Base-by-base conservation (phyloP, 495 filamentous ascomycete genomes). In the Lepraria neglecta region DNA sequence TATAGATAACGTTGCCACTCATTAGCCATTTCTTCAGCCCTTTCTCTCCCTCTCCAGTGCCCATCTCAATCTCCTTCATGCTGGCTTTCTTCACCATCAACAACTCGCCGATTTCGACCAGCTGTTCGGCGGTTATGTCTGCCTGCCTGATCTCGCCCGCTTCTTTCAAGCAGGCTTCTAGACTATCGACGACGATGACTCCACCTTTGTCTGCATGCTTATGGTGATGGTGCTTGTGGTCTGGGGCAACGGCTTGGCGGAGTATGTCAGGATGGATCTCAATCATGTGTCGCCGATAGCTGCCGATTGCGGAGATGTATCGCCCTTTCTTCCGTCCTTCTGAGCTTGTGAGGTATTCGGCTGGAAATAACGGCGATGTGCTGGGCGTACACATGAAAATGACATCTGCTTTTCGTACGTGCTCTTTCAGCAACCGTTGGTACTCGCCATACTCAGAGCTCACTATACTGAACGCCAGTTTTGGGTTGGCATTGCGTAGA, bases 71-170 rank as follows among this genome's bases (percentile, higher is more conserved):
- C 30, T 72, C 72, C n/a, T 69, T 57, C 45, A 70, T 72, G 4
- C 70, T 70, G 48, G 74, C 76, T 58, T 76, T 71, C 67, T 82
- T 82, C 59, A 90, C 74, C 84, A 92, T 90, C 55, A 92, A 76
- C 52, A 96, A 71, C 69, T 95, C 90, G 4, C 92, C 91, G 7
- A 91, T 75, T 78, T 98, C 92, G 7, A 95, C 87, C 21, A 96
- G 76, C 67, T 95, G 85, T 31, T 82, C 78, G 0, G 86, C 79
- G 46, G 75, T 73, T 33, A 97, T 72, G 0, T 82, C 88, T 0
- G 89, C 89, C 66, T 90, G 83, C 31, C 92, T 87, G 57, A 98
- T 75, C 76, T 98, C 94, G 6, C 94, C 94, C 0, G 92, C 88
- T 68, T 97, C 91, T 66, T 85, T 83, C 63, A 97, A 66, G 58